A percentile compares a stretch with the other conserved stretches of the same genome.
Evolutionary conservation across 345 rosid genomes (phyloP).

Genomic region (Murraya koenigii): DNA sequence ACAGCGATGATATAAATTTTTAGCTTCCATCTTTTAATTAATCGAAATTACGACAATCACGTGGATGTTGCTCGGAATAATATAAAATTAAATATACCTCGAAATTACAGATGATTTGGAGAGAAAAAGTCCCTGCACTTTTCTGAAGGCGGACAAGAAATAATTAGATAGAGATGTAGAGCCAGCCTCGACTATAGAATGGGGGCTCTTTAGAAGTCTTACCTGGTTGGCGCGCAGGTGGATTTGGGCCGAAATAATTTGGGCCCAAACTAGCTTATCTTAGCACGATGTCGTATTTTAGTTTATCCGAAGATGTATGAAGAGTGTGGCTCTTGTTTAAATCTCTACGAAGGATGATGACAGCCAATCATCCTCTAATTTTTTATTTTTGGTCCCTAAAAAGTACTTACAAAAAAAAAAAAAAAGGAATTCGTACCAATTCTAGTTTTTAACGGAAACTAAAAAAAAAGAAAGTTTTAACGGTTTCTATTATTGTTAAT

Average conservation of each 20-base stretch:
- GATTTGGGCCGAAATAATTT: not conserved
- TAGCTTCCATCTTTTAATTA: not conserved
- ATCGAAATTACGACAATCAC: not conserved
- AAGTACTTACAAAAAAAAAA: too few relatives aligned
- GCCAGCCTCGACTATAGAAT: not conserved
- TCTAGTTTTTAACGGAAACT: too few relatives aligned
- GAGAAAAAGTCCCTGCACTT: not conserved
- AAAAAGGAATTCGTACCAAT: too few relatives aligned
- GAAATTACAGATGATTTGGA: slow-evolving; percentile 1
- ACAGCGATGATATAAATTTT: not conserved
- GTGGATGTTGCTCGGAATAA: not conserved
- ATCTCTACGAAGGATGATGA: too few relatives aligned
- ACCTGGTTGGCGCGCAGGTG: not conserved
- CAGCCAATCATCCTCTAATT: too few relatives aligned
- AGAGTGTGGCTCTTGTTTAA: too few relatives aligned
- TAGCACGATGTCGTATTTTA: too few relatives aligned
- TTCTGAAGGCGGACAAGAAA: not conserved
- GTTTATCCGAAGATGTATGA: too few relatives aligned
- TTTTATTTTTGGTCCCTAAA: too few relatives aligned
- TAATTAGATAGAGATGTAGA: too few relatives aligned
- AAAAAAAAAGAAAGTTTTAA: too few relatives aligned
- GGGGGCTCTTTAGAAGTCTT: not conserved
- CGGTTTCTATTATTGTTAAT: too few relatives aligned
- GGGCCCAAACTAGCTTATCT: not conserved
- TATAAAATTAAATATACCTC: not conserved